Percentiles rank a stretch among this genome's conserved stretches.
Conservation (phyloP, 2,329 filamentous ascomycete species). For the Neonectria sp. region DNA sequence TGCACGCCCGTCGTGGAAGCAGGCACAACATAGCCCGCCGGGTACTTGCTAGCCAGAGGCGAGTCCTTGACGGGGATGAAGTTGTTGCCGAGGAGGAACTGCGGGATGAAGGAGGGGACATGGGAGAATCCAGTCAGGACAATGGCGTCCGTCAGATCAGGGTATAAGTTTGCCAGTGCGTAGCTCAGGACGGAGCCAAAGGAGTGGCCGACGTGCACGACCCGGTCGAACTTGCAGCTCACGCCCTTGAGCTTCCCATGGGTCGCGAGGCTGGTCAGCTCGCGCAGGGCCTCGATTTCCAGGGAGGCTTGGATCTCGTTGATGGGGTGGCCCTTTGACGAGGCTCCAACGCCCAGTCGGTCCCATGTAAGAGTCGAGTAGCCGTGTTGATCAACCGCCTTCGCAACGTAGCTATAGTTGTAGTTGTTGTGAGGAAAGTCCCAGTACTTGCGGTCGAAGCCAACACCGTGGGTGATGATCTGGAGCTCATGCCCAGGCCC, state of each 20-base stretch:
- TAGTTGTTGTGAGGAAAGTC: conserved; percentile 69
- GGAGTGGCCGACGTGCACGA: conserved; percentile 75
- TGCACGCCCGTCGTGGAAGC: conserved; percentile 64
- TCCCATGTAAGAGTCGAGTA: conserved; percentile 75
- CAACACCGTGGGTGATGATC: conserved; percentile 60
- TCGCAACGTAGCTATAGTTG: conserved; percentile 75
- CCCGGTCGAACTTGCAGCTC: conserved; percentile 55
- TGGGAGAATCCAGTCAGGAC: conserved; percentile 73
- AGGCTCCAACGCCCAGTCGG: conserved; percentile 73
- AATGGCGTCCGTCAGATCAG: conserved; percentile 69
- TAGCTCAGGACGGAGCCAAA: conserved; percentile 74
- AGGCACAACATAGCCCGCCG: conserved; percentile 68
- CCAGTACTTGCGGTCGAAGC: conserved; percentile 70
- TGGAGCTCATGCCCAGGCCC: conserved; percentile 57
- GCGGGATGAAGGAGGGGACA: conserved; percentile 59
- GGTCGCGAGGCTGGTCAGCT: conserved; percentile 66
- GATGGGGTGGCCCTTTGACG: conserved; percentile 71
- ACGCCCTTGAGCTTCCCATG: conserved; percentile 60
- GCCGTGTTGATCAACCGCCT: conserved; percentile 67
- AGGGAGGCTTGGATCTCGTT: conserved; percentile 71
- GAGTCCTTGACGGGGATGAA: conserved; percentile 60
- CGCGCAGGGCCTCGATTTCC: conserved; percentile 71
- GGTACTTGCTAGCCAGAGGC: conserved; percentile 51
- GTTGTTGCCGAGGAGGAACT: conserved; percentile 62
- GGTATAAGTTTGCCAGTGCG: conserved; percentile 66